Evolutionary conservation across 2,329 filamentous ascomycete species (phyloP), one percentile per base, ranked within the genome.

Genomic region (Trichoderma sp.): DNA sequence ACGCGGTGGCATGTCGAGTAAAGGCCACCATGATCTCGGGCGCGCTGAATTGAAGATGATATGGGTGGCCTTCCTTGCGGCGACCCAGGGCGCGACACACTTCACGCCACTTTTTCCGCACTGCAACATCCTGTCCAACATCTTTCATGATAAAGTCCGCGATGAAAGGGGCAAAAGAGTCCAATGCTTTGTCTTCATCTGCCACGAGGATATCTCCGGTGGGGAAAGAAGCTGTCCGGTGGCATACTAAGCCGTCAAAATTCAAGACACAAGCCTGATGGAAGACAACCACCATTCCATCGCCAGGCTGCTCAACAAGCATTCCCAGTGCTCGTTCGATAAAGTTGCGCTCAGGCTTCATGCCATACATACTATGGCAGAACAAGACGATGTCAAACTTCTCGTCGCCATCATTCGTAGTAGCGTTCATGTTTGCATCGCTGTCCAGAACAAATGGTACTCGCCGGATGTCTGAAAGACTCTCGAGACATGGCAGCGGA

Each of bases 301-400:
- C 79, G 68, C 76, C 71, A 70, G 78, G 75, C 39, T 72, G 68
- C 66, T 80, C 71, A 70, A 71, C 75, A 37, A 90, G 84, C 81
- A 87, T 79, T 21, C 75, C 72, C 8, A 90, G 74, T 2, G 84
- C 82, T 21, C 70, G 72, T 74, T 83, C 74, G 70, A 90, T 82
- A 69, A 80, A 82, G 1, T 16, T 74, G n/a, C 70, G 72, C 71
- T 86, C 85, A 2, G 81, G 80, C 0, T 79, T 80, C 83, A 90
- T 85, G 69, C 85, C 86, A 71, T 90, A 89, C 83, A 90, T 83
- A 77, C 88, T 89, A 74, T 90, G 87, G 71, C 87, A 90, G 76
- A 90, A 88, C 5, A 90, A 73, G 21, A 90, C 75, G 51, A 89
- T 14, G 71, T 90, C 83, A 72, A 83, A 90, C 69, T 78, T 82